Evolutionary conservation across 73 alveolate genomes (phyloP), one percentile per base, ranked within the genome.

Genomic region (Paramecium pentaurelia): DNA sequence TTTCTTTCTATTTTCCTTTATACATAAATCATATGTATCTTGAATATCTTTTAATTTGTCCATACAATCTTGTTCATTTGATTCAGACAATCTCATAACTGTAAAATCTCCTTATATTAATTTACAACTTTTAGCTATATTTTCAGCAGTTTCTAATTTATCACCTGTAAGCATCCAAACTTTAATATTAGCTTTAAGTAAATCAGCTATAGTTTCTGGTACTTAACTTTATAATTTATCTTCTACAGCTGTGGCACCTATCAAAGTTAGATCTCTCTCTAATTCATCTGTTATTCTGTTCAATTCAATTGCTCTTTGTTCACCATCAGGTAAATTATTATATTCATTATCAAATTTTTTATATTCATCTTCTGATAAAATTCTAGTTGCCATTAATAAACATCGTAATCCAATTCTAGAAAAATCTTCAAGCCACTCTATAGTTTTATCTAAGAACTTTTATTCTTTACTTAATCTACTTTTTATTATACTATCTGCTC

Each of bases 201-300:
- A 75, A 84, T 97, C 99, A 47, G 95, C 95, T 47, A 98, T 95
- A 5, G 99, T 98, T 59, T 98, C 98, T 4, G 99, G 99, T n/a
- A 98, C 99, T 71, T 95, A 70, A 60, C 97, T 99, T 95, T 98
- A 96, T 54, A 98, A 93, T 88, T 96, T 95, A 88, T 98, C 99
- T 95, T 98, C 99, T 9, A 98, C 99, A 11, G 98, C 99, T 8
- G 99, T 98, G 10, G 99, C 97, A 34, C 99, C 99, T 14, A 98
- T 84, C 47, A 97, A 88, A 45, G 97, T 95, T 6, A 98, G 85
- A 32, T 97, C 98, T 27, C 93, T 94, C 93, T 98, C 99, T 47
- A 97, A 91, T 51, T 93, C 93, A 38, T 98, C 98, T 47, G 95
- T 96, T 16, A 98, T 90, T 86, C 85, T 95, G 18, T 95, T 98